Base-by-base conservation (phyloP, 768 basidiomycete species). In the Suillus spraguei region DNA sequence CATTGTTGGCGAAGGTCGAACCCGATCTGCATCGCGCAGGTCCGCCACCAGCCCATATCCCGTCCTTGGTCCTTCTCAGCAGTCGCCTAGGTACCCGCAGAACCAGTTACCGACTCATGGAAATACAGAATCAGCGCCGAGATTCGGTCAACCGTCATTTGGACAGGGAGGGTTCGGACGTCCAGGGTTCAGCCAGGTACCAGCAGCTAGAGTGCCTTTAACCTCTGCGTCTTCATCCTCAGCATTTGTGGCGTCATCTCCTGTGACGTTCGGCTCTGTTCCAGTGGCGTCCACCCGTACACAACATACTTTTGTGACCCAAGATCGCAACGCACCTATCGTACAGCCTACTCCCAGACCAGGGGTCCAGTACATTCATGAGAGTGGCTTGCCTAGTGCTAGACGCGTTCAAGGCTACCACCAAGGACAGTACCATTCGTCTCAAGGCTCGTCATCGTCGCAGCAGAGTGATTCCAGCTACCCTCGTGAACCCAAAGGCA, bases 1-100 rank as follows among this genome's bases (percentile, higher is more conserved):
- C 59, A 63, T 74, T 24, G 80, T 78, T 20, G 78, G 77, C 5
- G 74, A 75, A 56, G 72, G 72, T 28, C 71, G 75, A n/a, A 55
- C 69, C 24, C 72, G 76, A n/a, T 62, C 73, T 16, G n/a, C 60
- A 8, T 55, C 68, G 22, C 69, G 72, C 50, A 70, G 67, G 16
- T 17, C 60, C 42, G 73, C 54, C 38, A 72, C 67, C 9, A 68
- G 63, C 60, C 78, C 76, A 3, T 76, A 76, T 59, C 71, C 65
- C 2, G 50, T 38, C 10, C 28, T 32, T 28, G 59, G 38, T 13
- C 38, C 72, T 17, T 68, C 72, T 16, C 68, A 75, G 7, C 56
- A 58, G 10, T 71, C 74, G 9, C 74, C 74, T 24, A 69, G 70
- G 20, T 69, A 73, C 50, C 69, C 64, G 5, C 73, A 74, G 47